A percentile compares a stretch with the other conserved stretches of the same genome.
These are phyloP conservation scores for Moesziomyces globuligerus DNA, from an alignment of 1,284 basidiomycete genomes.

Conservation along the genomic window DNA sequence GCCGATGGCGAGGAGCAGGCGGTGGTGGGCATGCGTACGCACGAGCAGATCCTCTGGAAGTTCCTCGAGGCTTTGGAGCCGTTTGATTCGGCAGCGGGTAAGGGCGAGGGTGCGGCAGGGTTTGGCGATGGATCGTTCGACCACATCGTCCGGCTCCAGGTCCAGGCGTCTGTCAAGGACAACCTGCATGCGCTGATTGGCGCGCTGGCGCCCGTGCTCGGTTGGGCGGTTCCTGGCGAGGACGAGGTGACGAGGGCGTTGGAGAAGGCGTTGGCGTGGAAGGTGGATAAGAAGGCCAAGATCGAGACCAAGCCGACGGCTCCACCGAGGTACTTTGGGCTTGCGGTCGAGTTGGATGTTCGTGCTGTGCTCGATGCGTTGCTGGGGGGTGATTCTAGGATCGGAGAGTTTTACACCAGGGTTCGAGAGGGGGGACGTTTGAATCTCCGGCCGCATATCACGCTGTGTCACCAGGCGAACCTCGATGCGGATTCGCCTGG, in stretches of 20 bases:
- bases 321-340: slow-evolving; percentile 56
- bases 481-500: slow-evolving; percentile 7
- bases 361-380: slow-evolving; percentile 12
- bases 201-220: slow-evolving; percentile 21
- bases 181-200: slow-evolving; percentile 27
- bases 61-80: slow-evolving; percentile 76
- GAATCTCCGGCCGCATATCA: slow-evolving; percentile 79
- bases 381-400: background rate
- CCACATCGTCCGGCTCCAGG: slow-evolving; percentile 75
- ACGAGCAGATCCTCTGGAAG: slow-evolving; percentile 83
- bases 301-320: slow-evolving; percentile 8
- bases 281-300: slow-evolving; percentile 15
- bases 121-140: slow-evolving; percentile 73
- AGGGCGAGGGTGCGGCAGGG: slow-evolving; percentile 58
- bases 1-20: slow-evolving; percentile 20
- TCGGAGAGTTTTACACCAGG: slow-evolving; percentile 14
- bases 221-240: slow-evolving; percentile 20
- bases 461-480: slow-evolving; percentile 76
- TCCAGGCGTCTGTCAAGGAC: slow-evolving; percentile 69
- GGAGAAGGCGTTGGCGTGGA: slow-evolving; percentile 24
- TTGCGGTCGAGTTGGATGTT: slow-evolving; percentile 50
- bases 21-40: slow-evolving; percentile 60
- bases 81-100: slow-evolving; percentile 69
- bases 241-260: slow-evolving; percentile 26
- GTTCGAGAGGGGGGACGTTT: slow-evolving; percentile 71